Percentiles rank a stretch among this genome's conserved stretches.
Conservation (phyloP, 768 basidiomycete species). For the Hygrocybe punicea region DNA sequence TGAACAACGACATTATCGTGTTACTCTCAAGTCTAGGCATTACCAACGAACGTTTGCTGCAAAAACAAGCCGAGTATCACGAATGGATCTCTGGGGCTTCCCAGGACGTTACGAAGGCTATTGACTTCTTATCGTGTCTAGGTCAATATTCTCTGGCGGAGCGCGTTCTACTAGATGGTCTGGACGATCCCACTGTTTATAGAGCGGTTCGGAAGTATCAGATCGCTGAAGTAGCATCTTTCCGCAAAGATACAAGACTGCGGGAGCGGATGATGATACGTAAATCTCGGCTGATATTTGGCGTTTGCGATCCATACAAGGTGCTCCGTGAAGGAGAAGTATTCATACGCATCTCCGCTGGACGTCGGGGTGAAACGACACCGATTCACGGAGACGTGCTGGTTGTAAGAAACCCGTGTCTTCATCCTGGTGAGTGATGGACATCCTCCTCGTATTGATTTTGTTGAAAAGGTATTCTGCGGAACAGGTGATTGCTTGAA, state of each 20-base stretch:
- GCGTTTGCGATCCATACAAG: slow-evolving; percentile 64
- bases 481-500: slow-evolving; percentile 59
- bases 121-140: slow-evolving; percentile 55
- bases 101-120: slow-evolving; percentile 41
- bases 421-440: slow-evolving; percentile 52
- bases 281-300: slow-evolving; percentile 59
- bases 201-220: slow-evolving; percentile 45
- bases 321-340: slow-evolving; percentile 64
- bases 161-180: slow-evolving; percentile 50
- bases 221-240: slow-evolving; percentile 47
- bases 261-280: slow-evolving; percentile 59
- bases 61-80: slow-evolving; percentile 58
- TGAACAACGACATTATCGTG: slow-evolving; percentile 69
- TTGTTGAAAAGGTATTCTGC: neutral
- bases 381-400: slow-evolving; percentile 59
- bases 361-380: slow-evolving; percentile 51
- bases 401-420: slow-evolving; percentile 65
- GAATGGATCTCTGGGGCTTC: slow-evolving; percentile 55
- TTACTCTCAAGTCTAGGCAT: slow-evolving; percentile 63
- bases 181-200: slow-evolving; percentile 44
- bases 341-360: slow-evolving; percentile 53
- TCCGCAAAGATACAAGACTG: slow-evolving; percentile 48
- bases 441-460: neutral
- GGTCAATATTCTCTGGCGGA: slow-evolving; percentile 50
- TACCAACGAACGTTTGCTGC: slow-evolving; percentile 48